Evolutionary conservation across 345 rosid species (phyloP).

Genomic region (Dimocarpus longan): DNA sequence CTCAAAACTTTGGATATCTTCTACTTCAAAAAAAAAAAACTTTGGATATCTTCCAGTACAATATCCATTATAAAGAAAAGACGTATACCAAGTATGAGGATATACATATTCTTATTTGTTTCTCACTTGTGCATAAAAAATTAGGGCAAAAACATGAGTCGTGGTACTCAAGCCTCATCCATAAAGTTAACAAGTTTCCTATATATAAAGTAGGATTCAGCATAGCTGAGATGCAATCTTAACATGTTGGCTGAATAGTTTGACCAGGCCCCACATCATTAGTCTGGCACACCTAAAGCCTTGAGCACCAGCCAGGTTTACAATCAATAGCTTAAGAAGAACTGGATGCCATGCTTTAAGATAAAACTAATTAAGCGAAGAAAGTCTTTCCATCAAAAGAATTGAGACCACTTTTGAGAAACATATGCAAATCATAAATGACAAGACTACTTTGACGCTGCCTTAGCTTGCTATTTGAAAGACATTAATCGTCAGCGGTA

Average conservation of each 20-base stretch:
- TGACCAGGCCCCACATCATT: not conserved
- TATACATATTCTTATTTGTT: not conserved
- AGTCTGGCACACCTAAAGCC: not conserved
- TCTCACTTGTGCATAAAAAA: not conserved
- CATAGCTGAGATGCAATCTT: not conserved
- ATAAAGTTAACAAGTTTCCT: not conserved
- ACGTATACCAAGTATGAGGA: not conserved
- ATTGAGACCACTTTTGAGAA: not conserved
- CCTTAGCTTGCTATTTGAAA: not conserved
- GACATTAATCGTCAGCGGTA: not conserved
- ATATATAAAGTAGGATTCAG: not conserved
- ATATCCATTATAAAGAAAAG: not conserved
- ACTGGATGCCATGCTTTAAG: not conserved
- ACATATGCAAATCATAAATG: not conserved
- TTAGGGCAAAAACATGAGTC: not conserved
- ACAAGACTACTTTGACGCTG: not conserved
- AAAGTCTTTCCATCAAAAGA: not conserved
- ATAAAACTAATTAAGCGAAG: not conserved
- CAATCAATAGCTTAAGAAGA: not conserved
- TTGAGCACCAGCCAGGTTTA: not conserved
- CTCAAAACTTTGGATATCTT: not conserved
- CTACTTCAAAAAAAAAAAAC: not conserved
- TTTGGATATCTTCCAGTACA: not conserved
- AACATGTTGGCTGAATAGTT: not conserved
- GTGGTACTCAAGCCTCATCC: not conserved